phyloP scores from a whole-genome alignment of 2,329 filamentous ascomycete genomes.

The Coniochaeta sp. region DNA sequence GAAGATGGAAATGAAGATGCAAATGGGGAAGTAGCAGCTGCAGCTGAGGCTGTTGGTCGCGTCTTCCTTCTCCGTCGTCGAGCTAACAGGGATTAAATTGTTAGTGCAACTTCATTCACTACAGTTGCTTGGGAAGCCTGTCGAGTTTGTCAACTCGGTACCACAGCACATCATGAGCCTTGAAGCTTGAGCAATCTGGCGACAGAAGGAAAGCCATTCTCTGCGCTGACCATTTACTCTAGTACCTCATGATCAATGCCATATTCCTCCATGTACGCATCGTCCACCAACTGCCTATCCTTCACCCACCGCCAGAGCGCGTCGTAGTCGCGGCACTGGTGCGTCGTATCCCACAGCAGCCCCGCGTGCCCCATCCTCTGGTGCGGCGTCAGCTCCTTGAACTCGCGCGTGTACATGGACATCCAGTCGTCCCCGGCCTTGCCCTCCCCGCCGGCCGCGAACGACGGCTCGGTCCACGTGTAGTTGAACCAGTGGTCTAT shows the following conservation, averaged over 20 bases:
- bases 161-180: no score
- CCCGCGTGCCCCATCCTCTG: not conserved
- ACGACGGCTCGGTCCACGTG: not conserved
- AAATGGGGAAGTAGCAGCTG: no score
- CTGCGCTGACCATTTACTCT: no score
- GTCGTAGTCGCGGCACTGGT: constrained; percentile 4
- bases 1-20: no score
- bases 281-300: constrained; percentile 2
- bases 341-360: constrained; percentile 3
- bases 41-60: no score
- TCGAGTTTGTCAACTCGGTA: no score
- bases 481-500: constrained; percentile 7
- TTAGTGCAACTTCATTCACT: not conserved
- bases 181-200: no score
- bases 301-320: constrained; percentile 1
- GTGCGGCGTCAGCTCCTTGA: not conserved
- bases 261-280: not conserved
- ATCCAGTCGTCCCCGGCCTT: constrained; percentile 1
- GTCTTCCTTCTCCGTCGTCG: no score
- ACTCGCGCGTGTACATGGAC: not conserved
- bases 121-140: no score
- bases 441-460: not conserved
- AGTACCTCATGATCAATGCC: not conserved
- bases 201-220: no score
- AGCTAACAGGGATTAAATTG: not conserved